Base-by-base conservation (phyloP, 305 asterid species). In the Rubia tinctorum region DNA sequence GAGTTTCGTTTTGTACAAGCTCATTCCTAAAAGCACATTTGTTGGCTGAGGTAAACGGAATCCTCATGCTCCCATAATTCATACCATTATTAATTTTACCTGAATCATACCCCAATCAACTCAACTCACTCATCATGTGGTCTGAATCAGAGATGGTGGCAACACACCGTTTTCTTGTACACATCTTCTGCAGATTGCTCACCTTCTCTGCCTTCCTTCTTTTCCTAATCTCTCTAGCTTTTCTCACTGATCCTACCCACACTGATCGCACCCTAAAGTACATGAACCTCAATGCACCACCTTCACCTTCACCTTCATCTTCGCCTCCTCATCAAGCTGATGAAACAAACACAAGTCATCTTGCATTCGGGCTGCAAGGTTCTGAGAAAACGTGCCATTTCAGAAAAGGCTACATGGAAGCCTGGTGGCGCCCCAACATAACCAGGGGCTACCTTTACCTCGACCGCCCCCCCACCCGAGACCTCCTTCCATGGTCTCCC, bases 141-240 rank as follows among this genome's bases (percentile, higher is more conserved):
- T 49, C 58, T 15, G 58, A 51, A 51, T 15, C 34, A 58, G 34
- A 7, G 7, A 58, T 20, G 63, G 63, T 58, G 8, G 34, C 14
- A 22, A 58, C 20, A 58, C 63, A 58, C 1, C 9, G 14, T 1
- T 58, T 20, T 22, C 63, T 56, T 7, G 27, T 56, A 7, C 25
- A 56, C n/a, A 58, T n/a, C 63, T 58, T 58, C 30, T 58, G 63
- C 63, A n/a, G 14, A 58, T 58, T 58, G 7, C 63, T 58, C 63
- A 7, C 20, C 25, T n/a, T 58, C 63, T 58, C 63, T 34, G 20
- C 30, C 8, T 7, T 20, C 63, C 20, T 58, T 2, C 63, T 58
- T n/a, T 22, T 58, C 1, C 14, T 58, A 22, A 22, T 58, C 30
- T 58, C 13, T 8, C 63, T 58, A 8, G 4, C 20, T 20, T 58